phyloP scores from a whole-genome alignment of 345 rosid species.

The Cardiospermum halicacabum region DNA sequence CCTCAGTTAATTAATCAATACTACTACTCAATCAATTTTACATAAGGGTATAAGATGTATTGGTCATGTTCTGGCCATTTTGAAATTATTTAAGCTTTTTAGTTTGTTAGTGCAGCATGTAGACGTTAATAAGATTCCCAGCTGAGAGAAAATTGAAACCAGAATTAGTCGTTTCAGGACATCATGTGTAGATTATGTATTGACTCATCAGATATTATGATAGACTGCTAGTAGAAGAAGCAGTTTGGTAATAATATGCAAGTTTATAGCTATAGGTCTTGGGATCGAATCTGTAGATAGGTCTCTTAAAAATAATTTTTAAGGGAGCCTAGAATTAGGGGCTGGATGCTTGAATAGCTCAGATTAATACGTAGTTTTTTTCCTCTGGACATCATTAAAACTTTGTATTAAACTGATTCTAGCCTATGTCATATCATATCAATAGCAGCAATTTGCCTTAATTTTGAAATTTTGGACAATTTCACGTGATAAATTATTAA shows the following conservation, averaged over 20 bases:
- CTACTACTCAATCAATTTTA: neutral
- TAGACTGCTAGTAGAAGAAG: too few relatives aligned
- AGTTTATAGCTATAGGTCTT: too few relatives aligned
- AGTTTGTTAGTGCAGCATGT: neutral
- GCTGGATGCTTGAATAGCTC: too few relatives aligned
- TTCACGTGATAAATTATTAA: neutral
- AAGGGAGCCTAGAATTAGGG: too few relatives aligned
- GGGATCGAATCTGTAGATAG: too few relatives aligned
- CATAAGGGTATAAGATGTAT: neutral
- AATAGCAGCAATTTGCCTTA: neutral
- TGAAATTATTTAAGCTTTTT: neutral
- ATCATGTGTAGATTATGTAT: neutral
- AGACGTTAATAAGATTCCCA: neutral
- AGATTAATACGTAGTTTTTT: too few relatives aligned
- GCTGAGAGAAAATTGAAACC: neutral
- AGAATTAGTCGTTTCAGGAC: neutral
- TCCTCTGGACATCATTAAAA: too few relatives aligned
- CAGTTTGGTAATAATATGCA: too few relatives aligned
- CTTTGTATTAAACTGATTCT: too few relatives aligned
- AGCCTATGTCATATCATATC: neutral
- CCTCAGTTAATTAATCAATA: neutral
- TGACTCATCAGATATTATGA: too few relatives aligned
- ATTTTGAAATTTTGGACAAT: neutral
- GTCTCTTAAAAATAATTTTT: too few relatives aligned
- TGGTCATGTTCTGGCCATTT: neutral